Percentiles rank a stretch among this genome's conserved stretches.
These are phyloP conservation scores for Talaromyces marneffei DNA, from an alignment of 2,329 filamentous ascomycete species.

Conservation along the genomic window DNA sequence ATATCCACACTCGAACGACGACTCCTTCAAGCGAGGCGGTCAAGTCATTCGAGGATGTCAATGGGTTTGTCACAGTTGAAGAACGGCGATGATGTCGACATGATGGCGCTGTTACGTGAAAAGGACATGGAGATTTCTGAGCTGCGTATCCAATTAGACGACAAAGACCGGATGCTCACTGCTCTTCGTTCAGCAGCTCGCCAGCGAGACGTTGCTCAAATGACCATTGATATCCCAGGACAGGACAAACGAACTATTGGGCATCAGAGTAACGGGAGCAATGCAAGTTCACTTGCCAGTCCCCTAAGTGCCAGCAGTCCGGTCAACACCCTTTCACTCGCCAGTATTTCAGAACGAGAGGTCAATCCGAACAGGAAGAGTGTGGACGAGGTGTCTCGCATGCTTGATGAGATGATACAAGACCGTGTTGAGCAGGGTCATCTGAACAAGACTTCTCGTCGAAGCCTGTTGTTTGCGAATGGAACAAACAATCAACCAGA, in stretches of 20 bases:
- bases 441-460: slow-evolving; percentile 59
- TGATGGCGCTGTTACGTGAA: slow-evolving; percentile 68
- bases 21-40: slow-evolving; percentile 79
- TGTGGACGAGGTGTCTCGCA: slow-evolving; percentile 86
- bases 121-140: slow-evolving; percentile 92
- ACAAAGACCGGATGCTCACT: slow-evolving; percentile 89
- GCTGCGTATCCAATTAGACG: slow-evolving; percentile 79
- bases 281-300: slow-evolving; percentile 25
- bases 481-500: slow-evolving; percentile 29
- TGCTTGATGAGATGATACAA: slow-evolving; percentile 95
- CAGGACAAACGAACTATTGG: slow-evolving; percentile 28
- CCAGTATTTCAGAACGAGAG: slow-evolving; percentile 29
- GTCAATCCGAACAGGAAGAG: slow-evolving; percentile 57
- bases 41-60: slow-evolving; percentile 82
- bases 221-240: slow-evolving; percentile 34
- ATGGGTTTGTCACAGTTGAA: slow-evolving; percentile 59
- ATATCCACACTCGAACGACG: slow-evolving; percentile 91
- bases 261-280: slow-evolving; percentile 27
- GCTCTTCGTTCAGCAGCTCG: slow-evolving; percentile 80
- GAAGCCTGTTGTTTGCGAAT: slow-evolving; percentile 57
- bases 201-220: slow-evolving; percentile 75
- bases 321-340: slow-evolving; percentile 27
- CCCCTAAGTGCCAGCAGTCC: slow-evolving; percentile 21
- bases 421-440: slow-evolving; percentile 74
- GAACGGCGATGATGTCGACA: slow-evolving; percentile 67